These are phyloP conservation scores for Fusarium mangiferae DNA, from an alignment of 2,329 filamentous ascomycete species.

Conservation along the genomic window DNA sequence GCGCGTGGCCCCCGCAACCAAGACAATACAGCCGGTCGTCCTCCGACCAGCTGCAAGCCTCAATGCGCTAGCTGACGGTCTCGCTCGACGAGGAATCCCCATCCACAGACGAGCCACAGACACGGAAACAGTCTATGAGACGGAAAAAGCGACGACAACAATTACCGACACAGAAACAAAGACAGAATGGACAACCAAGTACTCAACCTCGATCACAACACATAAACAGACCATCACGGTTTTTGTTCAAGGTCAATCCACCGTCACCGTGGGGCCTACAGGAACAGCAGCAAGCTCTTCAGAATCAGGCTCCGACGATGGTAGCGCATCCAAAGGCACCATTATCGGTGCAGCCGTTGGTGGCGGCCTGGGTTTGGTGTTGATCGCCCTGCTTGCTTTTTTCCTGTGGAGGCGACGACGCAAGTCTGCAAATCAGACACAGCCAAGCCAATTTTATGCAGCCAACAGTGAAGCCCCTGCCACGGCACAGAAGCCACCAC, in stretches of 20 bases:
- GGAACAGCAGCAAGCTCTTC: background rate
- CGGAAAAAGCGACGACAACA: background rate
- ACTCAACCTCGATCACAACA: background rate
- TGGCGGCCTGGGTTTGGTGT: background rate
- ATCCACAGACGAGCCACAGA: background rate
- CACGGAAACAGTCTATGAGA: background rate
- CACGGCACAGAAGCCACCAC: background rate
- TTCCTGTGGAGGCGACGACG: background rate
- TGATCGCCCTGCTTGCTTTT: background rate
- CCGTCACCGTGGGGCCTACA: background rate
- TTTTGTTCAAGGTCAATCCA: background rate
- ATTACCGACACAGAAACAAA: background rate
- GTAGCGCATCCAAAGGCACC: background rate
- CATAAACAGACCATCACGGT: background rate
- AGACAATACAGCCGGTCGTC: background rate
- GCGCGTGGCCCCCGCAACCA: accelerated
- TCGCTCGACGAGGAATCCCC: background rate
- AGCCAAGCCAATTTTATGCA: background rate
- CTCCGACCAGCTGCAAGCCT: background rate
- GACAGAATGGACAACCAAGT: background rate
- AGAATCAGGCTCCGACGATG: background rate
- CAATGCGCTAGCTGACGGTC: background rate
- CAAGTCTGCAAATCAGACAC: background rate
- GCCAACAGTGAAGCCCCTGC: background rate
- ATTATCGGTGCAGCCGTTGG: background rate